phyloP scores from a whole-genome alignment of 805 yeast genomes.

The Lipomyces yamadae region DNA sequence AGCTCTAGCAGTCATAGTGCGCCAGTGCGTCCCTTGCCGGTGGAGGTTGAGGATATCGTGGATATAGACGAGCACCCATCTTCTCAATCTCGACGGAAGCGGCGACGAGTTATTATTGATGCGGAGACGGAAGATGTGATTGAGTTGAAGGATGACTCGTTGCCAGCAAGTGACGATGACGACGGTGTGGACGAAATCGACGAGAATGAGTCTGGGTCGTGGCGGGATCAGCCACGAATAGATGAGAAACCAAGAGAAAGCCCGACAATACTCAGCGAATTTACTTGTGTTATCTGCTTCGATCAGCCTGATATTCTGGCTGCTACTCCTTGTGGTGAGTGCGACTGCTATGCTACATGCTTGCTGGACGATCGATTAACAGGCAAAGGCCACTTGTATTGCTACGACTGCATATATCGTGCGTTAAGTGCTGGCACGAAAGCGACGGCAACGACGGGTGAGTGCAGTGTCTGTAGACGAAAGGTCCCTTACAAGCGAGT shows the following conservation, averaged over 20 bases:
- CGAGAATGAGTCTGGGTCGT: constrained; percentile 6
- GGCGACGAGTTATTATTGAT: constrained; percentile 3
- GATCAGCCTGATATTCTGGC: constrained; percentile 44
- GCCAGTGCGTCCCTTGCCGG: not conserved
- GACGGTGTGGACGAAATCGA: constrained; percentile 12
- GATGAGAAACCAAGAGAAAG: constrained; percentile 28
- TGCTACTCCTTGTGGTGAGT: constrained; percentile 46
- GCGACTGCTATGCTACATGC: no score
- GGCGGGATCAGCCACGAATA: constrained; percentile 10
- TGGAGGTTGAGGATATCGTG: constrained; percentile 7
- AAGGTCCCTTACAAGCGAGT: constrained; percentile 42
- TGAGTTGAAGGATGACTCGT: constrained; percentile 20
- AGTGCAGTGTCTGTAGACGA: constrained; percentile 47
- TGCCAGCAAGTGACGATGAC: constrained; percentile 13
- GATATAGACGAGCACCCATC: constrained; percentile 11
- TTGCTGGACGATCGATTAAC: not conserved
- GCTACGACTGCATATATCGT: constrained; percentile 45
- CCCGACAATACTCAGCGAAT: constrained; percentile 29
- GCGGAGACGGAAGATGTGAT: constrained; percentile 6
- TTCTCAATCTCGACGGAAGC: not conserved
- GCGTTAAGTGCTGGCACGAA: constrained; percentile 42
- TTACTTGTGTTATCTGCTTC: constrained; percentile 47
- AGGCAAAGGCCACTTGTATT: constrained; percentile 43
- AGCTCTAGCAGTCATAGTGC: not conserved
- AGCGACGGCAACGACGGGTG: constrained; percentile 42